Conservation (phyloP, 148 eudicot genomes). For the Amaranthus cruentus region DNA sequence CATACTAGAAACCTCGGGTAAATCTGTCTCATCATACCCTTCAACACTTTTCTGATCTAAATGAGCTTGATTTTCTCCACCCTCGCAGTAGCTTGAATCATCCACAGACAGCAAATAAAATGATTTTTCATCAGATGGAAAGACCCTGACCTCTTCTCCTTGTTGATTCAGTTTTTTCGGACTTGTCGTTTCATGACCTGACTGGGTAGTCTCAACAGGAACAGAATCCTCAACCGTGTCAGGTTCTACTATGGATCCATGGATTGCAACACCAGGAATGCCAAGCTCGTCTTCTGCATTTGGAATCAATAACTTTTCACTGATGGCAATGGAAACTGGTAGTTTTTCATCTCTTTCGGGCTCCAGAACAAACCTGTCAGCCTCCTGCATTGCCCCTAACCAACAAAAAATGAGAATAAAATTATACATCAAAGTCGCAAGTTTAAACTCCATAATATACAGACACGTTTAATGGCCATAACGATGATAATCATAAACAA, state of each 20-base stretch:
- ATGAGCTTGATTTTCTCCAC: constrained; percentile 24
- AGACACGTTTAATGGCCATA: background rate
- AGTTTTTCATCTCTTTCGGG: constrained; percentile 30
- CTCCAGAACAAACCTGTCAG: constrained; percentile 34
- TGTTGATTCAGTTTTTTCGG: constrained; percentile 13
- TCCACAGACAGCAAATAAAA: constrained; percentile 5
- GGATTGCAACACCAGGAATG: constrained; percentile 24
- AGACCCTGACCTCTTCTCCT: constrained; percentile 15
- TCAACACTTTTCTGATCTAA: constrained; percentile 14
- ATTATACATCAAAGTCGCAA: constrained; percentile 37
- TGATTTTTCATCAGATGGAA: constrained; percentile 18
- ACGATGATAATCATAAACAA: background rate
- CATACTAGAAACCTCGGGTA: constrained; percentile 10
- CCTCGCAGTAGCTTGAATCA: constrained; percentile 6
- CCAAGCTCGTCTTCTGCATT: constrained; percentile 22
- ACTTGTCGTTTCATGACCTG: constrained; percentile 17
- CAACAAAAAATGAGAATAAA: constrained; percentile 49
- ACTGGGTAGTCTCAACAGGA: constrained; percentile 16
- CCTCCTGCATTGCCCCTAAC: constrained; percentile 93
- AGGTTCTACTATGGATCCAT: constrained; percentile 28
- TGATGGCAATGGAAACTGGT: constrained; percentile 14
- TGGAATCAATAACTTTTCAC: constrained; percentile 9
- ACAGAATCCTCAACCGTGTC: constrained; percentile 19
- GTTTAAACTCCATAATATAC: background rate
- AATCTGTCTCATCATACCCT: constrained; percentile 5